Evolutionary conservation across 2,329 filamentous ascomycete species (phyloP), one percentile per base, ranked within the genome.

Genomic region (Myriosclerotinia scirpicola): DNA sequence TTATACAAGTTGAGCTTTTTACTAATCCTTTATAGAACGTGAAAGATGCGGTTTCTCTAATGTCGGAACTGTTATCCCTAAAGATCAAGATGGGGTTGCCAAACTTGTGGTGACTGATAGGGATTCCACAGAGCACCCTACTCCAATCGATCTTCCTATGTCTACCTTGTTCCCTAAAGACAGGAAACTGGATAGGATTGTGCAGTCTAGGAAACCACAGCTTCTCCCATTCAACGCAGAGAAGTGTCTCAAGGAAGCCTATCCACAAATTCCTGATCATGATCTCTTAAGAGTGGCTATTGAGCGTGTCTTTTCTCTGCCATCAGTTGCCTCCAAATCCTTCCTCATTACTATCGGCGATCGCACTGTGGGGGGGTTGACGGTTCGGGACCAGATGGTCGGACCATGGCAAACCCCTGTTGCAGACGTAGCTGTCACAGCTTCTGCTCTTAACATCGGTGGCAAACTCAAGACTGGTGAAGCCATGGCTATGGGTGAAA

Each of bases 301-400:
- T 0, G 87, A 92, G 72, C 84, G 92, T 69, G 92, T 98, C 3
- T 87, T 98, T 65, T 87, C 87, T 60, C 83, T 98, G 63, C 94
- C 95, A 26, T 86, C 93, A 1, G 95, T 98, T 30, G 94, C 93
- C n/a, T 97, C 93, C 30, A 98, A 98, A 80, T 93, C 90, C 30
- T 99, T 98, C 82, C 83, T 99, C 48, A 97, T 99, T 75, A 98
- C 95, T 1, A 99, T 98, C 71, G 93, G 91, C 60, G 95, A 98
- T 78, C 87, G 95, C 69, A 92, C 90, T 38, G 93, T 98, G 40
- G 94, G 94, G 71, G 95, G 94, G 61, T 83, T 98, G 67, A 93
- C 92, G 9, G 87, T 90, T 12, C 87, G 93, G 70, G 95, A 98
- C 76, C 95, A 98, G 78, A 93, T 98, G 87, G 94, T 97, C 64